These are phyloP conservation scores for Gamarada debralockiae DNA, from an alignment of 495 filamentous ascomycete species.

Conservation along the genomic window DNA sequence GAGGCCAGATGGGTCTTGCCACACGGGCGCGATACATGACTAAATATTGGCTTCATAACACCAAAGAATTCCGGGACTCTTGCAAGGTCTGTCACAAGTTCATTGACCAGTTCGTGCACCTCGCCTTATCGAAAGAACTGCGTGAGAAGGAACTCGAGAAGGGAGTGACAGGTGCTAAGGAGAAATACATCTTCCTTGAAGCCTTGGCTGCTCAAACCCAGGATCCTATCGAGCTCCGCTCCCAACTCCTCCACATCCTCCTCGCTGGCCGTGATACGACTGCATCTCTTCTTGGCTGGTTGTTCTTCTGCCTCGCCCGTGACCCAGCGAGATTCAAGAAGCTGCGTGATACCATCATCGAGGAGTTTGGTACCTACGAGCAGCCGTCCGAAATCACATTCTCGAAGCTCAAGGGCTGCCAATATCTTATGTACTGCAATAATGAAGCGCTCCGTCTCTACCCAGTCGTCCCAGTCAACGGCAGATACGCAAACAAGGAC, in stretches of 20 bases:
- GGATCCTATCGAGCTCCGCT: conserved; percentile 32
- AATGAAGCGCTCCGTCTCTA: conserved; percentile 45
- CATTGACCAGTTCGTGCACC: conserved; percentile 24
- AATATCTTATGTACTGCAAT: conserved; percentile 45
- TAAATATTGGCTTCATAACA: conserved; percentile 9
- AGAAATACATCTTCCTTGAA: conserved; percentile 47
- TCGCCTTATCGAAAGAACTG: conserved; percentile 26
- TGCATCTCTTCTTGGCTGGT: conserved; percentile 38
- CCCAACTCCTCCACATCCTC: conserved; percentile 46
- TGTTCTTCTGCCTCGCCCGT: conserved; percentile 12
- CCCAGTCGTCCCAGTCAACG: conserved; percentile 38
- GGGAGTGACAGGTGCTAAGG: conserved; percentile 25
- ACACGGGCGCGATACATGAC: conserved; percentile 11
- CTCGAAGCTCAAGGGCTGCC: conserved; percentile 32
- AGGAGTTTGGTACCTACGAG: conserved; percentile 19
- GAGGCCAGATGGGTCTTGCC: conserved; percentile 13
- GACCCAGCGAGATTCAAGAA: conserved; percentile 27
- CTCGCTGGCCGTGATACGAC: conserved; percentile 59
- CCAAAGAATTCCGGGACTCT: conserved; percentile 11
- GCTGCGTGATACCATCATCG: conserved; percentile 34
- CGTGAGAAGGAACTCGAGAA: conserved; percentile 5
- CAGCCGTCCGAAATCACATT: conserved; percentile 27
- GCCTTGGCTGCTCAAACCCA: conserved; percentile 37
- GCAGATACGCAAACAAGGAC: conserved; percentile 29
- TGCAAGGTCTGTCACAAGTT: conserved; percentile 18